Conservation (phyloP, 441 rosid genomes). For the Melastoma candidum region DNA sequence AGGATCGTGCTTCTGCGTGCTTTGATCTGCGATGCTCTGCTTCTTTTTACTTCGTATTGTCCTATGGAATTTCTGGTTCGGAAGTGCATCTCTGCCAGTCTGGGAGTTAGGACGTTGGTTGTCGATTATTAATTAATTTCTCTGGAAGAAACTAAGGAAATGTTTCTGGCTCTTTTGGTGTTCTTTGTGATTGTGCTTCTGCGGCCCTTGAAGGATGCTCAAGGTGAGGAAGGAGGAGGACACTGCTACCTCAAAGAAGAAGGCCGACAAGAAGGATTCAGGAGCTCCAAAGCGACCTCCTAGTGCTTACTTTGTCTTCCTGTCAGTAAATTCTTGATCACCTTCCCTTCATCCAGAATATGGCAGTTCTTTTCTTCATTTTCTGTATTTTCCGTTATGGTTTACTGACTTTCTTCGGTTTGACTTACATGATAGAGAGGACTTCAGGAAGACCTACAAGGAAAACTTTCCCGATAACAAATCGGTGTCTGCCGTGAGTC, state of each 20-base stretch:
- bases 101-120: neutral
- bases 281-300: conserved; percentile 33
- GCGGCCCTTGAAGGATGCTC: conserved; percentile 12
- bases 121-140: neutral
- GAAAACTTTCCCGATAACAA: conserved; percentile 31
- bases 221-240: conserved; percentile 19
- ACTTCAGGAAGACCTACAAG: conserved; percentile 29
- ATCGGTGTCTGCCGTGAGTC: conserved; percentile 24
- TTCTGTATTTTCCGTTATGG: neutral
- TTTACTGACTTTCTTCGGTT: neutral
- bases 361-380: neutral
- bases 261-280: conserved; percentile 14
- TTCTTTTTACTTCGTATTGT: too few relatives aligned
- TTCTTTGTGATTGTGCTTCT: neutral
- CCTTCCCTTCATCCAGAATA: neutral
- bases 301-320: conserved; percentile 26
- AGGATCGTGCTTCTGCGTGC: too few relatives aligned
- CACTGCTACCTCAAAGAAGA: conserved; percentile 8
- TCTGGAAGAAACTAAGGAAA: neutral
- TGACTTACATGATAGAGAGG: conserved; percentile 24
- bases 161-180: neutral
- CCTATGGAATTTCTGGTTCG: too few relatives aligned
- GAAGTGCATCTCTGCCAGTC: too few relatives aligned
- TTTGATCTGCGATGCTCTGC: too few relatives aligned
- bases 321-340: conserved; percentile 5